These are phyloP conservation scores for Hippophae gyantsensis DNA, from an alignment of 306 rosid genomes.

Conservation along the genomic window DNA sequence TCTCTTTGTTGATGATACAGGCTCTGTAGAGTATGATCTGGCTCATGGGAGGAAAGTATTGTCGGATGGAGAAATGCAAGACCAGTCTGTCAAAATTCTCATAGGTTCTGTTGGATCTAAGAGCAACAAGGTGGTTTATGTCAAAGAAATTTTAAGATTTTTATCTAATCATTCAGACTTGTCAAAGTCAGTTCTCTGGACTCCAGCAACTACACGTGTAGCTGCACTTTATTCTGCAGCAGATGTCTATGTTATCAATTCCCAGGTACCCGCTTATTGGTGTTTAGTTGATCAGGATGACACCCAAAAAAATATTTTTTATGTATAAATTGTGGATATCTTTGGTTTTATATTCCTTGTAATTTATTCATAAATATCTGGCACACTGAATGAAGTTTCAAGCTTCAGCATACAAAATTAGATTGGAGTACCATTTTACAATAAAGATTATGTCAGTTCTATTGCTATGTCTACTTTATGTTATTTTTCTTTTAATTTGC, in stretches of 20 bases:
- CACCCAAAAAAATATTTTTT: no score
- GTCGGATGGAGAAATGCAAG: slow-evolving; percentile 21
- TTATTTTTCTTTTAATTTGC: no score
- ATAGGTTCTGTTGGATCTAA: slow-evolving; percentile 92
- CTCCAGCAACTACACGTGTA: slow-evolving; percentile 65
- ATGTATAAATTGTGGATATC: no score
- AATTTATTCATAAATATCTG: no score
- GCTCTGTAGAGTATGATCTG: slow-evolving; percentile 23
- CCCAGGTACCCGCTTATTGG: slow-evolving; percentile 53
- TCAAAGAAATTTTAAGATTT: slow-evolving; percentile 48
- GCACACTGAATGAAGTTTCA: no score
- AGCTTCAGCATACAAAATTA: no score
- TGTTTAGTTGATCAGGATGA: neutral
- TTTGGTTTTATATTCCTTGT: no score
- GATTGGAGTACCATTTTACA: no score
- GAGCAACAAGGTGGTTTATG: slow-evolving; percentile 82
- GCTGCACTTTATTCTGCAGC: slow-evolving; percentile 89
- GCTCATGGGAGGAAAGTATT: slow-evolving; percentile 30
- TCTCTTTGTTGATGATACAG: slow-evolving; percentile 24
- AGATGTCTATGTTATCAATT: slow-evolving; percentile 79
- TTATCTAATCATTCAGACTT: slow-evolving; percentile 52
- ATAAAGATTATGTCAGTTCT: no score
- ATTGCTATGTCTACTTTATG: no score
- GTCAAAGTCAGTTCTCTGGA: slow-evolving; percentile 80
- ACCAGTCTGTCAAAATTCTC: slow-evolving; percentile 44